Percentiles rank a stretch among this genome's conserved stretches.
These are phyloP conservation scores for Schizonepeta tenuifolia DNA, from an alignment of 257 asterid genomes.

Conservation along the genomic window DNA sequence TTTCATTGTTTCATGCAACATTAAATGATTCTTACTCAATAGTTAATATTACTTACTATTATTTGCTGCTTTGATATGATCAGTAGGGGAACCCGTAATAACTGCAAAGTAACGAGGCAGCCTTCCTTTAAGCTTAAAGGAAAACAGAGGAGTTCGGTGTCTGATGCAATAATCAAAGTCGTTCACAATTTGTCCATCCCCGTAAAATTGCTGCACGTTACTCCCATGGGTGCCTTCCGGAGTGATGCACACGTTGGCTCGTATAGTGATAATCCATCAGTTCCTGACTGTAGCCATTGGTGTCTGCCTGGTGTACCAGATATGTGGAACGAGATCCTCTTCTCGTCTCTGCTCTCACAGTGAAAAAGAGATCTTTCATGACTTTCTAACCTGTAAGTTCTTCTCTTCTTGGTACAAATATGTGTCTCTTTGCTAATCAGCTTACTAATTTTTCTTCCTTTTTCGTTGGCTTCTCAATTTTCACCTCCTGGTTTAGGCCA, in stretches of 20 bases:
- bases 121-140: constrained; percentile 52
- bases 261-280: constrained; percentile 76
- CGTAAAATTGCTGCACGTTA: constrained; percentile 67
- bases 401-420: background rate
- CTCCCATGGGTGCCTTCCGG: constrained; percentile 70
- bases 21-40: too few species aligned
- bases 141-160: constrained; percentile 48
- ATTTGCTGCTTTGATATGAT: constrained; percentile 26
- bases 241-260: constrained; percentile 86
- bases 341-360: constrained; percentile 48
- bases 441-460: background rate
- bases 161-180: constrained; percentile 62
- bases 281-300: constrained; percentile 97
- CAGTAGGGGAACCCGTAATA: constrained; percentile 58
- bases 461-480: background rate
- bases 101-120: constrained; percentile 68
- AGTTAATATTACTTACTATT: background rate
- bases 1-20: too few species aligned
- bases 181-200: constrained; percentile 51
- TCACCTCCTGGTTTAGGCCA: constrained; percentile 1
- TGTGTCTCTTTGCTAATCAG: background rate
- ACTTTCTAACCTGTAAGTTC: constrained; percentile 36
- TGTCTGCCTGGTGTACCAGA: constrained; percentile 96
- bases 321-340: constrained; percentile 81
- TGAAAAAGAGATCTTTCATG: constrained; percentile 13